These are phyloP conservation scores for Penicillium sp. DNA, from an alignment of 2,329 filamentous ascomycete species.

Conservation along the genomic window DNA sequence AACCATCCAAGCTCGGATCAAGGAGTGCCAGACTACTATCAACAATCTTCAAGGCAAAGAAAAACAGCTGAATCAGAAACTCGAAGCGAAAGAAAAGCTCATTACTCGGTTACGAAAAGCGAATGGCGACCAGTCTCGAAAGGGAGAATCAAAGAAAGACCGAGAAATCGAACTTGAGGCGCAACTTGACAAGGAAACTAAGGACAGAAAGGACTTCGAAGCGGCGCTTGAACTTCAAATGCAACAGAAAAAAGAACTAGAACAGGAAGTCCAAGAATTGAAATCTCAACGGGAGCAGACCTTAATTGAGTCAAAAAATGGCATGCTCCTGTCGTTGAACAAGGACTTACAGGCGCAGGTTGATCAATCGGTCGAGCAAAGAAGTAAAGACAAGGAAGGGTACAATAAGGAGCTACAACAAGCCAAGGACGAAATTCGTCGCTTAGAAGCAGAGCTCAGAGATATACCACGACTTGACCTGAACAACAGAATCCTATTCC, in stretches of 20 bases:
- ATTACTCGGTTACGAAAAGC: background rate
- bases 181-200: background rate
- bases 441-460: background rate
- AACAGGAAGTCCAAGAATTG: slow-evolving; percentile 3
- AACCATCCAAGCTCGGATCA: too few relatives aligned
- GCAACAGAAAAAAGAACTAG: background rate
- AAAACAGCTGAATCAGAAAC: background rate
- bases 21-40: too few relatives aligned
- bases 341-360: slow-evolving; percentile 1
- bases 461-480: background rate
- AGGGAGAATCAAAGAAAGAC: background rate
- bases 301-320: background rate
- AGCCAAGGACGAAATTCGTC: background rate
- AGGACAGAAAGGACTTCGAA: slow-evolving; percentile 1
- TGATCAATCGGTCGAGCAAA: background rate
- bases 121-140: background rate
- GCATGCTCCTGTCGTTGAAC: slow-evolving; percentile 3
- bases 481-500: background rate
- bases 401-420: background rate
- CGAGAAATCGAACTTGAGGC: background rate
- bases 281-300: background rate
- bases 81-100: background rate
- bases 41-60: too few relatives aligned
- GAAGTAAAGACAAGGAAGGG: background rate
- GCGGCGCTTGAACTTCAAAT: background rate